Evolutionary conservation across 2,329 filamentous ascomycete genomes (phyloP), one percentile per base, ranked within the genome.

Genomic region (Cryphonectria naterciae): DNA sequence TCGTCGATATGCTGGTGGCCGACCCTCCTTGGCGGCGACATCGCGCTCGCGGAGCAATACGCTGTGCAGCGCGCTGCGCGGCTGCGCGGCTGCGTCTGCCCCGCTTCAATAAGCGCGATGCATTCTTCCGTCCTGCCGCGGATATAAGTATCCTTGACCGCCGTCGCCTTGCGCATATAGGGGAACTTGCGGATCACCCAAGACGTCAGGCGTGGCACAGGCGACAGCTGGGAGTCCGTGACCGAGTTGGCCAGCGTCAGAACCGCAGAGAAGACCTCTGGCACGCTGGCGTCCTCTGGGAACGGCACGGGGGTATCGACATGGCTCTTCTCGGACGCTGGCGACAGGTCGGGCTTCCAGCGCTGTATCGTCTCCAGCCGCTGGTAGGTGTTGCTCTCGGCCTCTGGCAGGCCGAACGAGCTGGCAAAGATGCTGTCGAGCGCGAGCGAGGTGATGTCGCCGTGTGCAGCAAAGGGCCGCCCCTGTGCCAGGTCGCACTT

Each of bases 21-120:
- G 77, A 35, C 71, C 75, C 35, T 76, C 75, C 70, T 78, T 79
- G 7, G 58, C 69, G 1, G 78, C 76, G 17, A 78, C 56, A 4
- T 75, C 73, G 22, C 69, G 74, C 74, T 82, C 81, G 41, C 79
- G 76, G 11, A 77, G 69, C 8, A 81, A 68, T 8, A 81, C 77
- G 0, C 76, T 76, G 68, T 81, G 78, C 1, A 81, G 68, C 5
- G 80, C 80, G 46, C 75, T 80, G 22, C 68, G 73, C 15, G 77
- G 46, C 75, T 80, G 22, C 68, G 73, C 15, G 77, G 74, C 11
- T 75, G 68, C 22, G 60, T 77, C 69, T 1, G 61, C 0, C 74
- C 75, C 1, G 49, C 60, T 0, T 75, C 41, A 63, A 79, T 77
- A 1, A 75, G 72, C 10, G 37, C 62, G 15, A 76, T 46, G 0